Evolutionary conservation across 75 land plant species (phyloP).

Genomic region (Selaginella tamariscina): DNA sequence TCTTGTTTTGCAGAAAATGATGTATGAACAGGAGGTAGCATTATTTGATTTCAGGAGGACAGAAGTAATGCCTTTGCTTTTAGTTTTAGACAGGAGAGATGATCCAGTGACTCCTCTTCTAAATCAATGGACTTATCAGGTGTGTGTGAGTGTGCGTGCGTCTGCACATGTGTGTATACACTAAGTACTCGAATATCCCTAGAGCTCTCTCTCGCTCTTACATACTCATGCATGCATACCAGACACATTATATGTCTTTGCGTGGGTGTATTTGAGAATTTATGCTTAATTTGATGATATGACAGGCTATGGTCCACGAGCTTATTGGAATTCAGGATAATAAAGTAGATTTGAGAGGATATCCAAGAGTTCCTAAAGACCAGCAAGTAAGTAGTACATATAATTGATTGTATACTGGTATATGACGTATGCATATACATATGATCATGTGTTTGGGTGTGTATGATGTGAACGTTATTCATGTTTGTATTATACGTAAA

Average conservation of each 20-base stretch:
- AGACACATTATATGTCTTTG: no score
- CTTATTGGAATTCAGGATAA: slow-evolving; percentile 90
- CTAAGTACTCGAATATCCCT: no score
- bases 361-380: slow-evolving; percentile 61
- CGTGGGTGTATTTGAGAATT: background rate
- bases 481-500: background rate
- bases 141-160: no score
- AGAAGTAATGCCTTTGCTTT: slow-evolving; percentile 71
- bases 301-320: slow-evolving; percentile 99
- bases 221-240: no score
- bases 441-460: background rate
- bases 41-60: slow-evolving; percentile 92
- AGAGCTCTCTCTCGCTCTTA: background rate
- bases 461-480: background rate
- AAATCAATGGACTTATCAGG: slow-evolving; percentile 99
- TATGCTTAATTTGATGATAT: slow-evolving; percentile 4
- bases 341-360: slow-evolving; percentile 56
- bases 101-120: slow-evolving; percentile 96
- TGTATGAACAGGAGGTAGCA: slow-evolving; percentile 95
- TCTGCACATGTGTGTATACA: no score
- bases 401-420: background rate
- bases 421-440: background rate
- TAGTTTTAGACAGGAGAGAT: slow-evolving; percentile 86
- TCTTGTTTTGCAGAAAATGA: slow-evolving; percentile 50
- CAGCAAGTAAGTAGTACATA: slow-evolving; percentile 45